Percentiles rank a stretch among this genome's conserved stretches.
Evolutionary conservation across 1,284 basidiomycete genomes (phyloP).

Genomic region (Ustilago shanxiensis): DNA sequence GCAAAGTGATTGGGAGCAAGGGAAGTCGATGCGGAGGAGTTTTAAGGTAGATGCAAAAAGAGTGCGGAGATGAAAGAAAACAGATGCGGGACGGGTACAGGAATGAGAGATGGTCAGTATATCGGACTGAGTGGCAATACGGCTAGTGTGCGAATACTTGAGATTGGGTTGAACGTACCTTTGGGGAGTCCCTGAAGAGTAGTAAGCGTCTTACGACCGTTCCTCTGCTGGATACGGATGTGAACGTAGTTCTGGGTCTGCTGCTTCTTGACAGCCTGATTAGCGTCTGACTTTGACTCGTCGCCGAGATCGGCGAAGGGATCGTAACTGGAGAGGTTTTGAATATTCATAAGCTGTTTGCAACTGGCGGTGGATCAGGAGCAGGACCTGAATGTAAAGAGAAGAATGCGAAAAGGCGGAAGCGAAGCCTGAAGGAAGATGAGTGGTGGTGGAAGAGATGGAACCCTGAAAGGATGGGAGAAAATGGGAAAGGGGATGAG

Average conservation of each 20-base stretch:
- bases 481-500: not conserved
- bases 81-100: not conserved
- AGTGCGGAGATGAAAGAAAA: not conserved
- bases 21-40: not conserved
- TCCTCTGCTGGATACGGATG: conserved; percentile 91
- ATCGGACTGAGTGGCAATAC: conserved; percentile 13
- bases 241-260: conserved; percentile 71
- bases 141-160: not conserved
- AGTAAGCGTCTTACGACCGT: conserved; percentile 98
- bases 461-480: conserved; percentile 4
- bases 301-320: conserved; percentile 70
- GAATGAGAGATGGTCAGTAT: not conserved
- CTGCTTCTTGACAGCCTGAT: conserved; percentile 54
- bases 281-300: conserved; percentile 54
- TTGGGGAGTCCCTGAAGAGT: conserved; percentile 96
- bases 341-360: conserved; percentile 69
- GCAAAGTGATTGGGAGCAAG: not conserved
- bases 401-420: not conserved
- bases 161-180: conserved; percentile 74
- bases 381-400: conserved; percentile 45
- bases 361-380: conserved; percentile 52
- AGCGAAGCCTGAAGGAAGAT: not conserved
- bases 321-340: conserved; percentile 70
- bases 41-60: not conserved
- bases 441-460: conserved; percentile 14